Conservation (phyloP, 2,329 filamentous ascomycete genomes). For the Calycina herbarum region DNA sequence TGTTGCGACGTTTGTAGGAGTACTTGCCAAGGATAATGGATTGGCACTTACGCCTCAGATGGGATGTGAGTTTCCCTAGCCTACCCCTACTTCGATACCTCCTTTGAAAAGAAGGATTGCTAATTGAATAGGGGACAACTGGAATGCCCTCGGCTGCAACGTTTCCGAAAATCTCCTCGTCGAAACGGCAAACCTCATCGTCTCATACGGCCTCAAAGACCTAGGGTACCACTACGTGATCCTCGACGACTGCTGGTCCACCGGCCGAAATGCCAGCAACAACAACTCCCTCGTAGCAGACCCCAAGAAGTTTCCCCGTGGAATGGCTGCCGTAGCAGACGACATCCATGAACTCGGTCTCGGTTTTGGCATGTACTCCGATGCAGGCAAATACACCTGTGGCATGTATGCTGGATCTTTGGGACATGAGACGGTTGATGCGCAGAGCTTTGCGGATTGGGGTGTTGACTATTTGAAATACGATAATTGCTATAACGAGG, state of each 20-base stretch:
- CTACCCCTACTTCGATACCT: not conserved
- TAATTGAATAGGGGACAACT: slow-evolving; percentile 35
- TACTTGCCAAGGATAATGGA: slow-evolving; percentile 41
- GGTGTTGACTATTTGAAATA: slow-evolving; percentile 56
- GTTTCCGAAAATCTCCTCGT: slow-evolving; percentile 52
- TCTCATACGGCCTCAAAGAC: slow-evolving; percentile 51
- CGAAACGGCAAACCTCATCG: slow-evolving; percentile 47
- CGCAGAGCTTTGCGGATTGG: slow-evolving; percentile 51
- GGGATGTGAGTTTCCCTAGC: slow-evolving; percentile 38
- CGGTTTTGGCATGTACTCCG: slow-evolving; percentile 54
- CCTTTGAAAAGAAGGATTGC: too few relatives aligned
- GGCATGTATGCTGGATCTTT: slow-evolving; percentile 45
- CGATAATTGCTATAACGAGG: slow-evolving; percentile 58
- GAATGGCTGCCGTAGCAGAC: slow-evolving; percentile 49
- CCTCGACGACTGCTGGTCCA: slow-evolving; percentile 55
- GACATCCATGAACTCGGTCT: slow-evolving; percentile 49
- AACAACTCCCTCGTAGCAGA: slow-evolving; percentile 46
- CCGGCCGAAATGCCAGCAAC: slow-evolving; percentile 42
- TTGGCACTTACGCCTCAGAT: slow-evolving; percentile 44
- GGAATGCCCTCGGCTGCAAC: slow-evolving; percentile 54
- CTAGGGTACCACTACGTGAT: slow-evolving; percentile 58
- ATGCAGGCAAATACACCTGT: slow-evolving; percentile 46
- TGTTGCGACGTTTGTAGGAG: slow-evolving; percentile 21
- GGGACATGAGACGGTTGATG: slow-evolving; percentile 53
- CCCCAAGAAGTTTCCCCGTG: slow-evolving; percentile 46